Evolutionary conservation across 768 basidiomycete genomes (phyloP).

Genomic region (Lyophyllum semitale): DNA sequence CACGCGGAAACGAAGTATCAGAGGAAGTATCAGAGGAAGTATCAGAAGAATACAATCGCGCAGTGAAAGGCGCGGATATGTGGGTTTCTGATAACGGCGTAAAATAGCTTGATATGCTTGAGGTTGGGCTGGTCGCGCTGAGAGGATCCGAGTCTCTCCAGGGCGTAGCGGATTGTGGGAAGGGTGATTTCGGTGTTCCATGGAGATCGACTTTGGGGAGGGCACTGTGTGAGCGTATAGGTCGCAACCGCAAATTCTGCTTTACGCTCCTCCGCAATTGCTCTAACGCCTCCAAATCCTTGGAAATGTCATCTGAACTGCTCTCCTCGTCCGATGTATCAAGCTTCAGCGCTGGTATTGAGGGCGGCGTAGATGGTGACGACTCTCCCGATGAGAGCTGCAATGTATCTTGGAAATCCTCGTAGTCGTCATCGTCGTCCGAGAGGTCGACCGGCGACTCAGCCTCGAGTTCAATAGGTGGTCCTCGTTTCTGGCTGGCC

Average conservation of each 20-base stretch:
- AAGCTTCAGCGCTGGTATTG: constrained; percentile 32
- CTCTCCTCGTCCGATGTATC: constrained; percentile 36
- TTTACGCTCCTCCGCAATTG: constrained; percentile 70
- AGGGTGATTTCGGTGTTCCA: constrained; percentile 27
- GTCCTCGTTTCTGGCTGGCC: constrained; percentile 32
- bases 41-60: constrained; percentile 26
- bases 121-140: constrained; percentile 48
- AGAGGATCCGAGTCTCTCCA: constrained; percentile 29
- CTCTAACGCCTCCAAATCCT: constrained; percentile 69
- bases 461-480: constrained; percentile 37
- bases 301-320: constrained; percentile 61
- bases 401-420: constrained; percentile 39
- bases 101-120: constrained; percentile 49
- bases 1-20: constrained; percentile 26
- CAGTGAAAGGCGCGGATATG: constrained; percentile 26
- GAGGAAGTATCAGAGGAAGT: constrained; percentile 22
- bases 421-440: constrained; percentile 32
- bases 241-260: constrained; percentile 76
- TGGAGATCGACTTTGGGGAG: constrained; percentile 47
- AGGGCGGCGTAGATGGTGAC: constrained; percentile 31
- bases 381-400: constrained; percentile 42
- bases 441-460: constrained; percentile 34
- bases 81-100: constrained; percentile 46
- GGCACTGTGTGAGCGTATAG: constrained; percentile 63
- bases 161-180: constrained; percentile 18